Evolutionary conservation across 192 early-diverging fungal species (phyloP).

Genomic region (Entomortierella chlamydospora): DNA sequence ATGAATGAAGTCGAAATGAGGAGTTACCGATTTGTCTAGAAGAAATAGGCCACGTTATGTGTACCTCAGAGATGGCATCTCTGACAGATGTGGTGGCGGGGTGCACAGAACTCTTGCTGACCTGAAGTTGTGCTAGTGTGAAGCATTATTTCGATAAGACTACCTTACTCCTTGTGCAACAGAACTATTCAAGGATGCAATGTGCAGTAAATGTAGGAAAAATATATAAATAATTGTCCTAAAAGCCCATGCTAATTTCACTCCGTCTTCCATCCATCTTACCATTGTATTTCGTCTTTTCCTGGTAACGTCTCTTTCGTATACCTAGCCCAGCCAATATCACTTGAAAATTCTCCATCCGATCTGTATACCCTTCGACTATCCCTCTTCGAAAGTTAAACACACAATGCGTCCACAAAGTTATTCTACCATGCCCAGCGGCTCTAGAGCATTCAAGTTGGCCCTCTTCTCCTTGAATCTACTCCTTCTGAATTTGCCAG

Average conservation of each 20-base stretch:
- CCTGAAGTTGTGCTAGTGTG: conserved; percentile 4
- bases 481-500: neutral
- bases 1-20: no score
- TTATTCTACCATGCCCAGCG: neutral
- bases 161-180: neutral
- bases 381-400: neutral
- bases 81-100: neutral
- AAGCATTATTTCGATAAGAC: conserved; percentile 13
- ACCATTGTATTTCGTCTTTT: no score
- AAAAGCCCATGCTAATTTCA: neutral
- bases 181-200: no score
- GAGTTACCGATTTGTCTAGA: no score
- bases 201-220: no score
- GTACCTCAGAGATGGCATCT: neutral
- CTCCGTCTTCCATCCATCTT: neutral
- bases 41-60: no score
- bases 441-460: neutral
- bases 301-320: no score
- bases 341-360: no score
- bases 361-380: no score
- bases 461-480: conserved; percentile 1
- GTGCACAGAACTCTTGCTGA: neutral
- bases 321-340: no score
- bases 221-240: neutral
- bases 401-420: neutral